Conservation (phyloP, 768 basidiomycete genomes). For the Russula dissimulans region DNA sequence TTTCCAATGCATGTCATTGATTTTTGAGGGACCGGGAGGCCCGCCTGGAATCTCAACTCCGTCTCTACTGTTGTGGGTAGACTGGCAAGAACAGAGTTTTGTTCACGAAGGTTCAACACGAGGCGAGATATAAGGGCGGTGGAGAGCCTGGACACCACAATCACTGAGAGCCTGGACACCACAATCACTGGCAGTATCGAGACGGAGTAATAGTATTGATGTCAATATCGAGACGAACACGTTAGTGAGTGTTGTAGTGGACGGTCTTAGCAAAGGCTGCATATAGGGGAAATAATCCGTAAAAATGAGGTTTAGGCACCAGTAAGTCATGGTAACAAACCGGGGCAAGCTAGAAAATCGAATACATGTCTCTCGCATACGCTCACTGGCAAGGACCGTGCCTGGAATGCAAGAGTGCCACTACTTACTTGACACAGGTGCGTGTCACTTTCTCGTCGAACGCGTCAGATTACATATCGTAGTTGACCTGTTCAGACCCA, state of each 20-base stretch:
- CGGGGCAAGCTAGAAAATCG: too few relatives aligned
- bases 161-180: neutral
- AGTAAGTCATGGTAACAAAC: neutral
- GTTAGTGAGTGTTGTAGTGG: conserved; percentile 1
- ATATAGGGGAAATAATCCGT: neutral
- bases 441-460: too few relatives aligned
- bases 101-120: conserved; percentile 8
- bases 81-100: neutral
- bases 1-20: neutral
- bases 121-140: conserved; percentile 7
- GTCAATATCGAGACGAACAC: conserved; percentile 1
- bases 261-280: neutral
- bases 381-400: conserved; percentile 63
- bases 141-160: neutral
- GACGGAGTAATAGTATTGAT: too few relatives aligned
- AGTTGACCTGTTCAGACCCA: neutral
- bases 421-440: conserved; percentile 56
- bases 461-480: neutral
- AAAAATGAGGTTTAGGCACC: neutral
- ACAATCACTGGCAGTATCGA: neutral
- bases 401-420: conserved; percentile 62
- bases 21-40: neutral
- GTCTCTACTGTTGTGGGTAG: neutral
- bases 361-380: conserved; percentile 69
- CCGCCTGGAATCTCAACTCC: neutral